Evolutionary conservation across 2,329 filamentous ascomycete genomes (phyloP).

Genomic region (Pyrenochaeta sp.): DNA sequence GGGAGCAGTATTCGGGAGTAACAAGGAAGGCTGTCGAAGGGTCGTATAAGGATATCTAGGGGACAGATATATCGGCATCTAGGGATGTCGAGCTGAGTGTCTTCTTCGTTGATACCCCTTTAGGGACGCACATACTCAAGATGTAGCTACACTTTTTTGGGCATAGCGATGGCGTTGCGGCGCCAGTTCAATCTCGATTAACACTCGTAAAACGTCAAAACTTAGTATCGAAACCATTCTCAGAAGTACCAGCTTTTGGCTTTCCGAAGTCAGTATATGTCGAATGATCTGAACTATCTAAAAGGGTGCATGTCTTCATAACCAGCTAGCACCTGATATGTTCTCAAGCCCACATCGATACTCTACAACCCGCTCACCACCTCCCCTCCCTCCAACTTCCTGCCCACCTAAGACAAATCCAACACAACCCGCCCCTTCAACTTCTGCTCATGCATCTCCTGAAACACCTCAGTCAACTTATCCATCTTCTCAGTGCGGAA

Average conservation of each 20-base stretch:
- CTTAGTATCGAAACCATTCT: too few relatives aligned
- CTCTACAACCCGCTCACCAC: neutral
- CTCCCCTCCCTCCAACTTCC: neutral
- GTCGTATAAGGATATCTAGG: slow-evolving; percentile 27
- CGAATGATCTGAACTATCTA: neutral
- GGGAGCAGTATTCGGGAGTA: slow-evolving; percentile 15
- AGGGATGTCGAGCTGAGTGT: neutral
- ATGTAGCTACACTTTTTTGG: neutral
- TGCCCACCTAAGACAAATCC: slow-evolving; percentile 41
- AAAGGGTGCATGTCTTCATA: too few relatives aligned
- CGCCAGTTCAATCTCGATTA: neutral
- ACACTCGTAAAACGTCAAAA: neutral
- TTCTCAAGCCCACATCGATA: too few relatives aligned
- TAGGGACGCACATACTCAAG: neutral
- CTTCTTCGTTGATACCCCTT: neutral
- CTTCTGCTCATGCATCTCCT: slow-evolving; percentile 57
- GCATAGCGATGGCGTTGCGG: neutral
- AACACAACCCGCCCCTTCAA: slow-evolving; percentile 59
- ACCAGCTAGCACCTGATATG: too few relatives aligned
- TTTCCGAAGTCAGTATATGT: neutral
- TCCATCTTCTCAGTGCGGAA: slow-evolving; percentile 58
- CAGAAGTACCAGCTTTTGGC: too few relatives aligned
- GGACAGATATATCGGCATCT: neutral
- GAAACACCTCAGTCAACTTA: slow-evolving; percentile 55
- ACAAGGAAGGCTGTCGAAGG: slow-evolving; percentile 25